Evolutionary conservation across 495 filamentous ascomycete species (phyloP).

Genomic region (Thozetella sp.): DNA sequence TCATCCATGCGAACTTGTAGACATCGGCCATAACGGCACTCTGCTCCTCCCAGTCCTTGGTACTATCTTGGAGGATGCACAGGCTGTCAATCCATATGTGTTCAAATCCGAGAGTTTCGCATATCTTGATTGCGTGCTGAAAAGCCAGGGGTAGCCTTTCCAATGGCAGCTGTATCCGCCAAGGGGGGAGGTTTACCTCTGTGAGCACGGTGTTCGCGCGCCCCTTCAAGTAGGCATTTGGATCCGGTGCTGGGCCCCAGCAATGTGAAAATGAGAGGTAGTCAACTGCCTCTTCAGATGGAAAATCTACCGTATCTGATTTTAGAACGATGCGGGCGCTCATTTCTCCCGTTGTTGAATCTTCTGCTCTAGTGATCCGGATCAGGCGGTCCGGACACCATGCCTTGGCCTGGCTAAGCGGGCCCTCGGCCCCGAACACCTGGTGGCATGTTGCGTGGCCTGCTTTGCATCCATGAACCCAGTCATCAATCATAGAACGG

Average conservation of each 20-base stretch:
- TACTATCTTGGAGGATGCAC: constrained; percentile 26
- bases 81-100: constrained; percentile 27
- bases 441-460: not conserved
- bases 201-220: not conserved
- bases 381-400: not conserved
- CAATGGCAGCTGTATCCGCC: not conserved
- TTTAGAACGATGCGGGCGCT: not conserved
- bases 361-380: not conserved
- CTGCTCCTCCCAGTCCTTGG: constrained; percentile 21
- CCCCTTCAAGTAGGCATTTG: not conserved
- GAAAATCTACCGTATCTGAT: not conserved
- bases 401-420: not conserved
- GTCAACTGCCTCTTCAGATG: not conserved
- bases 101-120: constrained; percentile 7
- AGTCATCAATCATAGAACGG: not conserved
- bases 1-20: not conserved
- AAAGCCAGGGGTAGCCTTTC: constrained; percentile 12
- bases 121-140: constrained; percentile 14
- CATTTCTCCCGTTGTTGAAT: not conserved
- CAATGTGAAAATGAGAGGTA: not conserved
- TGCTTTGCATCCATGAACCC: not conserved
- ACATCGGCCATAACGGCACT: constrained; percentile 14
- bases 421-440: not conserved
- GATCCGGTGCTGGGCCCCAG: not conserved
- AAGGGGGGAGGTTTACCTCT: not conserved